Evolutionary conservation across 345 rosid genomes (phyloP), one percentile per base, ranked within the genome.

Genomic region (Viola odorata): DNA sequence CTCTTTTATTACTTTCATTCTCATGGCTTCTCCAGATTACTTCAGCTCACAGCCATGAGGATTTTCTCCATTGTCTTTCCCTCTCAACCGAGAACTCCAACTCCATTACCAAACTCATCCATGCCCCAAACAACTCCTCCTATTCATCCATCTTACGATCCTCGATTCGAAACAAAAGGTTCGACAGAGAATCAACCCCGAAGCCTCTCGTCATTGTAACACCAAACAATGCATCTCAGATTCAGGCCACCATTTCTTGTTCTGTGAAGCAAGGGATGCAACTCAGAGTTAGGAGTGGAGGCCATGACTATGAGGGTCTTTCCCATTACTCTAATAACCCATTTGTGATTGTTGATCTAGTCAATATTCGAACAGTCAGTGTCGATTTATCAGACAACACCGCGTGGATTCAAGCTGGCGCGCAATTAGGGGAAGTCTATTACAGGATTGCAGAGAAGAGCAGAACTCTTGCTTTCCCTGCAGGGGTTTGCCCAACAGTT

Each of bases 291-390:
- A 40, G 65, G 12, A 59, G 70, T 36, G 64, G 64, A 4, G 70
- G 70, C 5, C 70, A 67, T 45, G 70, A 67, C 53, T 60, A 59
- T 12, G 71, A 67, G 45, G 71, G 71, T 4, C 14, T 59, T 47
- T 67, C 65, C 36, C 60, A 67, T 38, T 64, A 59, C 7, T 60
- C 60, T 0, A n/a, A n/a, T n/a, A n/a, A n/a, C n/a, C 71, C 71
- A 2, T 67, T 59, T 15, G 49, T 60, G 16, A 10, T 67, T 13
- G 42, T 67, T 16, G 70, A 66, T 61, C 55, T 66, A 37, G 16
- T 67, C 53, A 67, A 67, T 45, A 52, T 59, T 17, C 60, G 60
- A 17, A 37, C 7, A 23, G 14, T 67, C 7, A 14, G 36, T 15
- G 59, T 67, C 6, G 70, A 67, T 45, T 38, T 13, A 0, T 15